Conservation (phyloP, 2,329 filamentous ascomycete genomes). For the Trichoderma sp. region DNA sequence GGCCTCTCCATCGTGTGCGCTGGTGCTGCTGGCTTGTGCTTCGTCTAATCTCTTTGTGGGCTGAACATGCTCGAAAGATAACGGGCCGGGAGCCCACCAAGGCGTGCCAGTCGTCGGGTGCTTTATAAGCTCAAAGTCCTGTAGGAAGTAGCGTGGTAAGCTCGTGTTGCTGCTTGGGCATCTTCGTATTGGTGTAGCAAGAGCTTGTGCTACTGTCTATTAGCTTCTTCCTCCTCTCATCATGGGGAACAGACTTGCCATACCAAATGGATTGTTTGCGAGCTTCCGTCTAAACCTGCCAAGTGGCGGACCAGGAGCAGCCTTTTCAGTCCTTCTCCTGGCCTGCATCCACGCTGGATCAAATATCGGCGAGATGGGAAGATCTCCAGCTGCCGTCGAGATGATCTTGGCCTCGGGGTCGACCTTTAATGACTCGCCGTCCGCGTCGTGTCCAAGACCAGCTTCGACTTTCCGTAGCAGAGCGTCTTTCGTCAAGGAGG, state of each 20-base stretch:
- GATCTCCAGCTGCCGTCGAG: conserved; percentile 41
- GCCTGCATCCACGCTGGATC: conserved; percentile 49
- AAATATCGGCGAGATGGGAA: conserved; percentile 56
- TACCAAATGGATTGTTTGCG: conserved; percentile 63
- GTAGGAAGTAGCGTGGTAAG: conserved; percentile 62
- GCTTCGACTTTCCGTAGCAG: conserved; percentile 33
- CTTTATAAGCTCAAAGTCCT: conserved; percentile 55
- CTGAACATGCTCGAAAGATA: conserved; percentile 32
- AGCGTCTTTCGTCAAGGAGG: conserved; percentile 29
- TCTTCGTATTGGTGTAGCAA: conserved; percentile 57
- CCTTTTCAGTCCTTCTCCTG: conserved; percentile 42
- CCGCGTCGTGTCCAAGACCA: conserved; percentile 31
- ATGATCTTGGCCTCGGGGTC: conserved; percentile 43
- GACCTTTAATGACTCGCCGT: conserved; percentile 35
- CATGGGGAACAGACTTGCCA: conserved; percentile 12
- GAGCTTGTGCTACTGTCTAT: conserved; percentile 53
- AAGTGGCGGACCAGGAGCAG: conserved; percentile 30
- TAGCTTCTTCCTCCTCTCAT: conserved; percentile 4
- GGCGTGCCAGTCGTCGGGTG: conserved; percentile 52
- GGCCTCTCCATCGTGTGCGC: not conserved
- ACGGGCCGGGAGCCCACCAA: conserved; percentile 55
- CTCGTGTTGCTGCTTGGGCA: conserved; percentile 48
- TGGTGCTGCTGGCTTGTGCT: not conserved
- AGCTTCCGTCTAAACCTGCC: conserved; percentile 57
- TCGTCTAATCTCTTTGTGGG: conserved; percentile 17